A percentile compares a stretch with the other conserved stretches of the same genome.
phyloP scores from a whole-genome alignment of 2,329 filamentous ascomycete species.

The Tolypocladium ophioglossoides region DNA sequence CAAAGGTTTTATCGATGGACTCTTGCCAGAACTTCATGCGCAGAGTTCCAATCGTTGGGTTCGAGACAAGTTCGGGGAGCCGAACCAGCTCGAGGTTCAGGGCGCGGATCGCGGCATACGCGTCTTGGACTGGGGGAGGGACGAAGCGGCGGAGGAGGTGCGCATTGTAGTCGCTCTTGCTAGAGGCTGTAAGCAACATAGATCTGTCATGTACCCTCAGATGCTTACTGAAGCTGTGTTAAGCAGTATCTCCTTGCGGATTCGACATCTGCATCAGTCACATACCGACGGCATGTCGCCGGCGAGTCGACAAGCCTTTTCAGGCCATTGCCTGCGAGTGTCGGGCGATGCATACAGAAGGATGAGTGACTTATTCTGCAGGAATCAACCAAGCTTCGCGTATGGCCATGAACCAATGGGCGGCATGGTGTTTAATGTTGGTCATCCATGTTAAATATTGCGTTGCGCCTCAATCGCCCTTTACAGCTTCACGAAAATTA shows the following conservation, averaged over 20 bases:
- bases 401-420: conserved; percentile 5
- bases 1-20: conserved; percentile 65
- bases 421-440: conserved; percentile 7
- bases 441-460: conserved; percentile 1
- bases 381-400: not conserved
- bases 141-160: conserved; percentile 80
- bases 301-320: conserved; percentile 20
- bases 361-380: not conserved
- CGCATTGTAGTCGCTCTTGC: conserved; percentile 81
- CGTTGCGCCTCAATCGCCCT: not conserved
- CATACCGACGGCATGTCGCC: conserved; percentile 27
- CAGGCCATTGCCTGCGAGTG: conserved; percentile 25
- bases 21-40: conserved; percentile 96
- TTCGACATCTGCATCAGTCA: conserved; percentile 39
- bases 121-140: conserved; percentile 61
- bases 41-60: conserved; percentile 74
- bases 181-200: conserved; percentile 23
- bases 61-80: conserved; percentile 82
- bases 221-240: conserved; percentile 37
- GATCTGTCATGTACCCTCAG: not conserved
- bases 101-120: conserved; percentile 82
- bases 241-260: conserved; percentile 44
- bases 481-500: not conserved
- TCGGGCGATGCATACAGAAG: conserved; percentile 28
- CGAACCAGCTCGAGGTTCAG: conserved; percentile 88